Conservation (phyloP, 768 basidiomycete genomes). For the Austroboletus eburneus region DNA sequence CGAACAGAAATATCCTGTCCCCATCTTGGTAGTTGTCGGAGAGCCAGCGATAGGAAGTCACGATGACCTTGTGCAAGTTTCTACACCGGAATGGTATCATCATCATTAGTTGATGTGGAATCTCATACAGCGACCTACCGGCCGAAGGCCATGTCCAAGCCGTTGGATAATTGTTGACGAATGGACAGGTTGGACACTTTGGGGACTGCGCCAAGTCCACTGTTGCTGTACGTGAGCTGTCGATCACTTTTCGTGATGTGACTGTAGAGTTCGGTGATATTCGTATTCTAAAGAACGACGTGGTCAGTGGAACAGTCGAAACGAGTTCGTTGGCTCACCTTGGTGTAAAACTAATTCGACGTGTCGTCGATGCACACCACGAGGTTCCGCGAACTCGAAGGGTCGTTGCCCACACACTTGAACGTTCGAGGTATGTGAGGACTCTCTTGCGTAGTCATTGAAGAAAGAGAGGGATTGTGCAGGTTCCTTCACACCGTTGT, state of each 20-base stretch:
- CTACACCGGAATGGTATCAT: constrained; percentile 16
- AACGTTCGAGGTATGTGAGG: constrained; percentile 1
- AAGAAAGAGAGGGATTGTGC: no score
- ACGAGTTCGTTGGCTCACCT: constrained; percentile 20
- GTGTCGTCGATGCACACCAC: constrained; percentile 40
- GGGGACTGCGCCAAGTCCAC: constrained; percentile 38
- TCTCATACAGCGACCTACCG: constrained; percentile 21
- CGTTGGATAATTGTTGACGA: constrained; percentile 20
- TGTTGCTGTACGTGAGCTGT: constrained; percentile 40
- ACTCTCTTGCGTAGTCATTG: constrained; percentile 6
- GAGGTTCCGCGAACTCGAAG: constrained; percentile 13
- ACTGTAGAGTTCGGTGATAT: constrained; percentile 38
- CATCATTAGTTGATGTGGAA: not conserved
- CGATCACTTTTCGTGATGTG: constrained; percentile 29
- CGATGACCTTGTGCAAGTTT: constrained; percentile 34
- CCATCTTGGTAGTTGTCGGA: constrained; percentile 36
- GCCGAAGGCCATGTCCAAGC: constrained; percentile 35
- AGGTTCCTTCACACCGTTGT: no score
- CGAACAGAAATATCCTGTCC: constrained; percentile 40
- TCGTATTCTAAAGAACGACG: constrained; percentile 32
- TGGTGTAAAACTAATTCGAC: constrained; percentile 35
- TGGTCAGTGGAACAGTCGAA: not conserved
- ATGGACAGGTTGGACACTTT: constrained; percentile 17
- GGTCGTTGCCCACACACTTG: constrained; percentile 1
- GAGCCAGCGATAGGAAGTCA: constrained; percentile 39